Evolutionary conservation across 2,329 filamentous ascomycete genomes (phyloP), one percentile per base, ranked within the genome.

Genomic region (Alternaria atra): DNA sequence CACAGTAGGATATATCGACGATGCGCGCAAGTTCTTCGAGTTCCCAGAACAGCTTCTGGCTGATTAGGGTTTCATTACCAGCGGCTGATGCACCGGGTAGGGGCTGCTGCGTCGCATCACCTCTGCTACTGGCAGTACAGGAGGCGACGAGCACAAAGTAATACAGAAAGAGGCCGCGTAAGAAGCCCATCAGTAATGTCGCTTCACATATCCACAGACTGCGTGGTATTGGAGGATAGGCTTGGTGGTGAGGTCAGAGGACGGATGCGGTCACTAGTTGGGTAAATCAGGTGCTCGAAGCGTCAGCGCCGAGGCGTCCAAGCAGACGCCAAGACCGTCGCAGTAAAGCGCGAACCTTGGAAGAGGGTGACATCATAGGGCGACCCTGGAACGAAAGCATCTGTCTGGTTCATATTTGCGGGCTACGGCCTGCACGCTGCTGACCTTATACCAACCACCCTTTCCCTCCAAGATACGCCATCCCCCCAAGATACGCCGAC

Each of bases 1-100:
- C 91, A 78, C 95, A 99, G 80, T 98, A 98, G 48, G 93, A 84
- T 61, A 98, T 95, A 77, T 99, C 95, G 64, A 97, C 94, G 27
- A 98, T 86, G 55, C 94, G 90, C n/a, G 94, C 88, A 56, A 94
- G 84, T 72, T 97, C 91, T 79, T 97, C 93, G 13, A 99, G 88
- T 17, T 92, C 89, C 60, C 86, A 82, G 80, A 97, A 98, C 63
- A 97, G 85, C 25, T 83, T 73, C 29, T 80, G 73, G 5, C 91
- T 89, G 57, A 95, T 76, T 32, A 76, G 70, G 65, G 72, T 77
- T 63, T 71, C 72, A 64, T 73, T 74, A 67, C 61, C 53, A 55
- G 62, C 29, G 27, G 30, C 40, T 7, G 40, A 56, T 50, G 58
- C 65, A 60, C 66, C 74, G 68, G 61, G 65, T 68, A 64, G 69